Evolutionary conservation across 805 yeast genomes (phyloP), one percentile per base, ranked within the genome.

Genomic region (Candida ficus): DNA sequence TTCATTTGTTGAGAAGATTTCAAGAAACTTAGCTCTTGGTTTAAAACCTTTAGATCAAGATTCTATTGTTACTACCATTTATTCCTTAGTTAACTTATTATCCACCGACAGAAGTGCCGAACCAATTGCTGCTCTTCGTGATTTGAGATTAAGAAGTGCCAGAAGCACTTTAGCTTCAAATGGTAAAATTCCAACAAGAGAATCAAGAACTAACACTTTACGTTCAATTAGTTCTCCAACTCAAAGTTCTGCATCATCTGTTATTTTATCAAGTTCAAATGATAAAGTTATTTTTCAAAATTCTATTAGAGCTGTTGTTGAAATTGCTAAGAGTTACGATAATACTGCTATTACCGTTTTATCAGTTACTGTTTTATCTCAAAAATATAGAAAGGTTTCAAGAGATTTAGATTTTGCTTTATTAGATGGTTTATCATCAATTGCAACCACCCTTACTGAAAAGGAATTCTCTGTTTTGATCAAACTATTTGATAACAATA

Each of bases 281-380:
- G 41, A 55, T 32, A 38, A 49, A 13, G 47, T 46, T 17, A 48
- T 82, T 8, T 80, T 78, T 56, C 70, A 74, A 43, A 86, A 88
- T 56, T 78, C 89, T 21, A 74, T 88, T 16, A 70, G 75, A 8
- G 80, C 95, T 0, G 73, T 82, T 8, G 71, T 79, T 33, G 78
- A 78, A 35, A 74, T 90, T 29, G 78, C 90, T 0, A 71, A 75
- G 21, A 68, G 70, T 25, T 83, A 85, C 52, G 71, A 76, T 33
- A 93, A 84, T 48, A 79, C 77, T 41, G 74, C 85, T 14, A 83
- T 91, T 23, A 76, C 84, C 14, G 80, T 84, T 4, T 70, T 93
- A 48, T 80, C 95, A 0, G 79, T 86, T 12, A 82, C 96, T 0
- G 79, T 93, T 29, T 68, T 93, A 42, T 77, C 86, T 12, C 97